Conservation (phyloP, 805 yeast genomes). For the Candida pini region DNA sequence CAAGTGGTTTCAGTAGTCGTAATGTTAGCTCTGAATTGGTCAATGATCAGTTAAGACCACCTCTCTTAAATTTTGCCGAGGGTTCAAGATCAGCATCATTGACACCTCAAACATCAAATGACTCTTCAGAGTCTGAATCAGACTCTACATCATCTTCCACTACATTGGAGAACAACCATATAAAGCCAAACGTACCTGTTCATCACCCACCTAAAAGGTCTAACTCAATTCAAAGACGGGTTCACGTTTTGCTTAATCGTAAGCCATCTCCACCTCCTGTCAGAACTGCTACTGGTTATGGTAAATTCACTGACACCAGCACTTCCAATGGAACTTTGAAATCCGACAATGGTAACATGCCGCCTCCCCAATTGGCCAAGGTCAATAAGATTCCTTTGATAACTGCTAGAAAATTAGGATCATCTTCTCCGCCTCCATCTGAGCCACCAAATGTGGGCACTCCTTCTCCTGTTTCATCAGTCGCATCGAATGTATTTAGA, state of each 20-base stretch:
- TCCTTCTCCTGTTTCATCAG: conserved; percentile 6
- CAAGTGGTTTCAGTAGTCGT: conserved; percentile 5
- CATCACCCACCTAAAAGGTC: conserved; percentile 26
- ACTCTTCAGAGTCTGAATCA: conserved; percentile 7
- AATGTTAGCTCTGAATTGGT: conserved; percentile 20
- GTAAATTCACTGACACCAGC: conserved; percentile 47
- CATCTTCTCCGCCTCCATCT: conserved; percentile 14
- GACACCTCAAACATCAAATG: not conserved
- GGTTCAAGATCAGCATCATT: not conserved
- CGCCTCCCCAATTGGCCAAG: conserved; percentile 16
- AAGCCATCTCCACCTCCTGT: conserved; percentile 39
- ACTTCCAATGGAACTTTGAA: conserved; percentile 1
- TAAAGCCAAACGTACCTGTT: conserved; percentile 16
- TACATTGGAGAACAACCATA: no score
- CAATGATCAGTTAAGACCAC: conserved; percentile 10
- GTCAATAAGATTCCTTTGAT: conserved; percentile 15
- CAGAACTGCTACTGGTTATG: conserved; percentile 78
- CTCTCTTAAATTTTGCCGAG: no score
- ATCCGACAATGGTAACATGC: conserved; percentile 6
- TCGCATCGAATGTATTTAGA: conserved; percentile 1
- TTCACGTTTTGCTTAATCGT: conserved; percentile 42
- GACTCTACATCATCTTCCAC: conserved; percentile 2
- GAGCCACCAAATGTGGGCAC: no score
- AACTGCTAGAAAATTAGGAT: conserved; percentile 7
- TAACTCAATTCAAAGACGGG: conserved; percentile 48